Evolutionary conservation across 768 basidiomycete species (phyloP), one percentile per base, ranked within the genome.

Genomic region (Mrakia hoshinonis): DNA sequence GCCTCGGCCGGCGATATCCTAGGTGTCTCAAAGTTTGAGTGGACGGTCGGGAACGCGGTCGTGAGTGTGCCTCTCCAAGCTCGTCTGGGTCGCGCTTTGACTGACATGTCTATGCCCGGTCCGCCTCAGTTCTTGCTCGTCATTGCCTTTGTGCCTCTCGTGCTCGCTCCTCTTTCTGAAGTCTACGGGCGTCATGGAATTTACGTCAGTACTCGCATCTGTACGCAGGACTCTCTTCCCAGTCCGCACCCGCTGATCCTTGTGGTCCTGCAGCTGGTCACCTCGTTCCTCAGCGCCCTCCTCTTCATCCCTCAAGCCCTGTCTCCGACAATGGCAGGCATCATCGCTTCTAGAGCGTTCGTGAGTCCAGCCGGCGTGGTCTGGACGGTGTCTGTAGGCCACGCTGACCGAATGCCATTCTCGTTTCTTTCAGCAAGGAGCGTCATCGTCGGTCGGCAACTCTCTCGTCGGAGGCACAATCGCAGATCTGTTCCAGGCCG

Each of bases 401-500:
- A 6, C 34, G 26, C 46, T 67, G n/a, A 54, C 51, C 22, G 4
- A 22, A 15, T 39, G 22, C 55, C 47, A 31, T 31, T 31, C 36
- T 49, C 55, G 38, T 10, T 52, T 49, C 11, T 12, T 26, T 6
- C 62, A 76, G 74, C 78, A 79, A 75, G 78, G 78, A 1, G 75
- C 75, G 64, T 64, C 69, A 1, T 63, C 71, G 5, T 76, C 75
- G 22, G 78, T 79, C 6, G 77, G 77, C 9, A 79, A 79, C 68
- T 76, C 75, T 3, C 78, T 79, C 77, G 78, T 79, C 29, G 76
- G 77, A 4, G 78, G 78, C 0, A 77, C 78, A 0, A 74, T 79
- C 2, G 77, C 77, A 18, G 69, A 67, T n/a, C 39, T 60, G 31
- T 58, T 66, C 9, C 18, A 66, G 9, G 74, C 77, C 4, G 39